Base-by-base conservation (phyloP, 352 stramenopile genomes). In the Phytophthora tubulina region DNA sequence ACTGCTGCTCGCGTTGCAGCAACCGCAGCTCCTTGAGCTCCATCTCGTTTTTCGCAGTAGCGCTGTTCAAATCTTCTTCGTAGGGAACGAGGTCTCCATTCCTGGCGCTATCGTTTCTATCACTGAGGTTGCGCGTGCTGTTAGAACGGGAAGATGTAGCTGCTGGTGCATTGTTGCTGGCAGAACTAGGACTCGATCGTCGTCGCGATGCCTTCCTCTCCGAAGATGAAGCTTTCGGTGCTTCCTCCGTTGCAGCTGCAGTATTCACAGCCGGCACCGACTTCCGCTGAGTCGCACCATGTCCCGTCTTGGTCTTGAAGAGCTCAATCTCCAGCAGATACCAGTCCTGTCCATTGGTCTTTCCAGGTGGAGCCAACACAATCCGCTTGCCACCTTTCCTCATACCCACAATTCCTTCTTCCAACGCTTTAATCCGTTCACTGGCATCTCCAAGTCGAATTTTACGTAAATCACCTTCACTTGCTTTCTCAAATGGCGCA, bases 331-430 rank as follows among this genome's bases (percentile, higher is more conserved):
- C 84, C n/a, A 95, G 50, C 15, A 95, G 63, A 70, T 95, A 95
- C 88, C 88, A 95, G 32, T 95, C 88, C 71, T 91, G 76, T 21
- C 84, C 84, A 31, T 92, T 95, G 11, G 88, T 93, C 63, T 95
- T 95, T 14, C 78, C 78, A 1, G 88, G 88, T 13, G 88, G 88
- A n/a, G 84, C 90, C 50, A 98, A 82, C 17, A 98, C 86, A 56
- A 97, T 86, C n/a, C 95, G 85, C 42, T 94, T 91, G 0, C 88
- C 90, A 4, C 88, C 86, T 56, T 96, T 96, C 55, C 75, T 93
- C 93, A 98, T 98, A 14, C 95, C 95, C 7, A 95, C 14, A 21
- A 98, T 84, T 2, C 85, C 88, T 65, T 94, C 82, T 72, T 98
- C 95, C 44, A 98, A 69, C 38, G 93, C 93, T 32, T 95, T 93